These are phyloP conservation scores for Ogataea pignaliae DNA, from an alignment of 805 yeast genomes.

Conservation along the genomic window DNA sequence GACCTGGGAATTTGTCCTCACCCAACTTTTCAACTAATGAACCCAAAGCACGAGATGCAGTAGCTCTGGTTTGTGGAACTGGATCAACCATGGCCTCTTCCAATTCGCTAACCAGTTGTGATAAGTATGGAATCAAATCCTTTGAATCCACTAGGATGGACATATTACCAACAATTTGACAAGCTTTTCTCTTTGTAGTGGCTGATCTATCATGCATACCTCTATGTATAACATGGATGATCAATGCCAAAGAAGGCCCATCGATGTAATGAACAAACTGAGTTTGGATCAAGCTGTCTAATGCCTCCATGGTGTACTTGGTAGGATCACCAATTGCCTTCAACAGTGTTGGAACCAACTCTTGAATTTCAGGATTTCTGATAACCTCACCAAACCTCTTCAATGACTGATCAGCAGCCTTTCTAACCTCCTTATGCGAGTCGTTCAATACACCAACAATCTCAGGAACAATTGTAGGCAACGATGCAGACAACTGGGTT, in stretches of 20 bases:
- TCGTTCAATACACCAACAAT: slow-evolving; percentile 93
- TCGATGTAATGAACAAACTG: slow-evolving; percentile 97
- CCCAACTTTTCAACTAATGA: slow-evolving; percentile 94
- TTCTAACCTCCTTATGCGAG: slow-evolving; percentile 93
- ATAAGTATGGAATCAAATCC: slow-evolving; percentile 81
- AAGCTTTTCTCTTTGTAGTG: slow-evolving; percentile 82
- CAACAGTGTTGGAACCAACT: slow-evolving; percentile 79
- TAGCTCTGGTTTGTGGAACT: slow-evolving; percentile 93
- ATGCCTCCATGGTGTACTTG: slow-evolving; percentile 78
- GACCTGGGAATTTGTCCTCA: slow-evolving; percentile 89
- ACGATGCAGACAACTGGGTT: slow-evolving; percentile 81
- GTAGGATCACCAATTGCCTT: slow-evolving; percentile 97
- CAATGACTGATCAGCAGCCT: slow-evolving; percentile 86
- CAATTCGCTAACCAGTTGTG: slow-evolving; percentile 71
- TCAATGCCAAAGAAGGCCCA: slow-evolving; percentile 94
- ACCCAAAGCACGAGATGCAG: slow-evolving; percentile 96
- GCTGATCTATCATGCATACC: slow-evolving; percentile 97
- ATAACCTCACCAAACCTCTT: slow-evolving; percentile 95
- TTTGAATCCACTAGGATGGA: slow-evolving; percentile 87
- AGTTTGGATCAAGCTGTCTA: slow-evolving; percentile 80
- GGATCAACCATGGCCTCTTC: slow-evolving; percentile 98
- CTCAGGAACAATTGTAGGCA: slow-evolving; percentile 90
- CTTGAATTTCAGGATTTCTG: slow-evolving; percentile 93
- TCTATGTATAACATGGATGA: slow-evolving; percentile 90
- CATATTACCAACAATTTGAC: slow-evolving; percentile 99